phyloP scores from a whole-genome alignment of 2,329 filamentous ascomycete genomes.

The Arachnomyces sp. region DNA sequence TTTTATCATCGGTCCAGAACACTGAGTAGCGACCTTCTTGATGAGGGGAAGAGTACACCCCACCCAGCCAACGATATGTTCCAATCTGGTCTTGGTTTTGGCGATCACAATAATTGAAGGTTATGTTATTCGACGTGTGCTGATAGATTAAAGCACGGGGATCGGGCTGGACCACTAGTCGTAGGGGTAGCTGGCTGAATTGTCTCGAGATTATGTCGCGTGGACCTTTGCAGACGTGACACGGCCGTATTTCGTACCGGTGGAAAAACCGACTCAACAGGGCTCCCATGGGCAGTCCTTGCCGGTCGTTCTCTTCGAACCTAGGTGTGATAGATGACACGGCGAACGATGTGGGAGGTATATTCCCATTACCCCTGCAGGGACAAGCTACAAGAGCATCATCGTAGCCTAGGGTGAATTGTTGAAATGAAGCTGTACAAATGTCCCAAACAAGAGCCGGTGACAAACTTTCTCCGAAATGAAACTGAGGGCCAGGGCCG shows the following conservation, averaged over 20 bases:
- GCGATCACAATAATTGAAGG: constrained; percentile 17
- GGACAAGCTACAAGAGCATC: neutral
- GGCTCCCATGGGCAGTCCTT: constrained; percentile 14
- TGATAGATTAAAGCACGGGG: constrained; percentile 7
- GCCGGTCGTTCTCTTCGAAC: constrained; percentile 8
- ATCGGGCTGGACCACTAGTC: constrained; percentile 21
- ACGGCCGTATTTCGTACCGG: neutral
- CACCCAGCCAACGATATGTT: constrained; percentile 31
- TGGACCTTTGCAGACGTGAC: neutral
- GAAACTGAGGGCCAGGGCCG: constrained; percentile 4
- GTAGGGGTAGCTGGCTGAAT: constrained; percentile 21
- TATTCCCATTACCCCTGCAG: neutral
- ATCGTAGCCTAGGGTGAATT: constrained; percentile 19
- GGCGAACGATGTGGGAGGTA: neutral
- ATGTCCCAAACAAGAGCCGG: constrained; percentile 18
- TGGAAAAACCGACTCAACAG: constrained; percentile 17
- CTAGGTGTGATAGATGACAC: constrained; percentile 10
- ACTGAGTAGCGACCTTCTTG: constrained; percentile 16
- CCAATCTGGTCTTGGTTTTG: constrained; percentile 13
- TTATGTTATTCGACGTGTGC: constrained; percentile 21
- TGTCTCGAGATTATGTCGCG: constrained; percentile 4
- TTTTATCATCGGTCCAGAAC: constrained; percentile 24
- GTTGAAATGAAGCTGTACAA: constrained; percentile 18
- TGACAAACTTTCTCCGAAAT: constrained; percentile 9
- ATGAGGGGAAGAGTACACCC: constrained; percentile 22